phyloP scores from a whole-genome alignment of 1,284 basidiomycete species.

The Trichosporon asahii region DNA sequence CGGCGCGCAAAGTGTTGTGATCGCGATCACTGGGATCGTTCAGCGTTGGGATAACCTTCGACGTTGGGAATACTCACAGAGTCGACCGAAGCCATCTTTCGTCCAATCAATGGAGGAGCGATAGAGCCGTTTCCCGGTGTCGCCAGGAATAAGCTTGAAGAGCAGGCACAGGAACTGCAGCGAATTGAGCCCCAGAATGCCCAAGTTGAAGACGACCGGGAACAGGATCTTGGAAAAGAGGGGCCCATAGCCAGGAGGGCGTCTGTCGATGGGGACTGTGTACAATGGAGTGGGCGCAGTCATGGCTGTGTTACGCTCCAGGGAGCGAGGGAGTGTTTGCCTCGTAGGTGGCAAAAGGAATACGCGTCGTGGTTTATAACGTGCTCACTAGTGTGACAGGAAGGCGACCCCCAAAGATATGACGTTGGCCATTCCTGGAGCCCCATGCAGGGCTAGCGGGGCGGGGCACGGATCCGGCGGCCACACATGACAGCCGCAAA shows the following conservation, averaged over 20 bases:
- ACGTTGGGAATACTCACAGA: conserved; percentile 58
- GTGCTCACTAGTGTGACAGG: not conserved
- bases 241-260: conserved; percentile 62
- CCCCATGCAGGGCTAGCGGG: not conserved
- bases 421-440: not conserved
- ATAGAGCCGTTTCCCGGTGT: conserved; percentile 57
- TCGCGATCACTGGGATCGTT: conserved; percentile 36
- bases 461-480: not conserved
- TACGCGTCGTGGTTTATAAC: conserved; percentile 1
- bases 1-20: conserved; percentile 74
- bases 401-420: not conserved
- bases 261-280: conserved; percentile 60
- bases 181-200: conserved; percentile 64
- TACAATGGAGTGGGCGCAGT: conserved; percentile 43
- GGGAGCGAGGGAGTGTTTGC: not conserved
- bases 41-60: not conserved
- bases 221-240: conserved; percentile 59
- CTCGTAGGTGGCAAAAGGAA: conserved; percentile 3
- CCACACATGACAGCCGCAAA: too few species aligned
- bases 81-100: conserved; percentile 73
- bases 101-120: conserved; percentile 69
- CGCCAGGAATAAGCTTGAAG: conserved; percentile 52
- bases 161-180: conserved; percentile 67
- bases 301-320: not conserved
- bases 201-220: conserved; percentile 63